Percentiles rank a stretch among this genome's conserved stretches.
Conservation (phyloP, 257 asterid genomes). For the Nicotiana otophora region DNA sequence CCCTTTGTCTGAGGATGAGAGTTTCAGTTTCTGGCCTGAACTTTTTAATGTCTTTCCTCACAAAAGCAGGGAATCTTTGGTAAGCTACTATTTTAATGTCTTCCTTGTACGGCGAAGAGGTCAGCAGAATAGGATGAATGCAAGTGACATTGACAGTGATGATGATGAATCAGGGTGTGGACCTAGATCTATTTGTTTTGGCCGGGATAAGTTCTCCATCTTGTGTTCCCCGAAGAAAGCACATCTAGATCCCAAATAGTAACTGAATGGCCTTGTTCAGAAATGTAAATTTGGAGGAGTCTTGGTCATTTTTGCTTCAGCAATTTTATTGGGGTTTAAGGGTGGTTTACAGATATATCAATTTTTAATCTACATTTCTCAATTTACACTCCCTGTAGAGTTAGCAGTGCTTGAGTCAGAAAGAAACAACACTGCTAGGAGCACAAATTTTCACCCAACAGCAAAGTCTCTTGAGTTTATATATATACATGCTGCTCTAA, state of each 20-base stretch:
- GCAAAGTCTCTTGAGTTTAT: neutral
- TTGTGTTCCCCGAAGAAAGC: slow-evolving; percentile 68
- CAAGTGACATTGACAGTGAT: slow-evolving; percentile 54
- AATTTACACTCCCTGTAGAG: neutral
- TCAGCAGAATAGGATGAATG: slow-evolving; percentile 54
- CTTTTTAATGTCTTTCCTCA: slow-evolving; percentile 24
- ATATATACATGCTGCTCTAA: slow-evolving; percentile 3
- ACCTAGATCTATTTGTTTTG: slow-evolving; percentile 27
- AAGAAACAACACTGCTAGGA: neutral
- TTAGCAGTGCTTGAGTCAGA: neutral
- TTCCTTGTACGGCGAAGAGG: slow-evolving; percentile 42
- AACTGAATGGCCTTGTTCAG: neutral
- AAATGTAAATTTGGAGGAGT: slow-evolving; percentile 38
- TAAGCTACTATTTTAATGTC: slow-evolving; percentile 33
- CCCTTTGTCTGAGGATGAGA: slow-evolving; percentile 11
- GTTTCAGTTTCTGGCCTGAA: slow-evolving; percentile 33
- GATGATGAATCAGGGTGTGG: slow-evolving; percentile 37
- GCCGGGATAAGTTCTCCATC: slow-evolving; percentile 44
- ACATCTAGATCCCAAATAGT: slow-evolving; percentile 20
- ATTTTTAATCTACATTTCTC: neutral
- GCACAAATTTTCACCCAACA: neutral
- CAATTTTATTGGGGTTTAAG: neutral
- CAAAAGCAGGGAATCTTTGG: slow-evolving; percentile 18
- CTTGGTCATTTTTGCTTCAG: slow-evolving; percentile 11
- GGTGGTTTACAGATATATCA: neutral